These are phyloP conservation scores for Haplosporangium gracile DNA, from an alignment of 192 early-diverging fungal genomes.

Conservation along the genomic window DNA sequence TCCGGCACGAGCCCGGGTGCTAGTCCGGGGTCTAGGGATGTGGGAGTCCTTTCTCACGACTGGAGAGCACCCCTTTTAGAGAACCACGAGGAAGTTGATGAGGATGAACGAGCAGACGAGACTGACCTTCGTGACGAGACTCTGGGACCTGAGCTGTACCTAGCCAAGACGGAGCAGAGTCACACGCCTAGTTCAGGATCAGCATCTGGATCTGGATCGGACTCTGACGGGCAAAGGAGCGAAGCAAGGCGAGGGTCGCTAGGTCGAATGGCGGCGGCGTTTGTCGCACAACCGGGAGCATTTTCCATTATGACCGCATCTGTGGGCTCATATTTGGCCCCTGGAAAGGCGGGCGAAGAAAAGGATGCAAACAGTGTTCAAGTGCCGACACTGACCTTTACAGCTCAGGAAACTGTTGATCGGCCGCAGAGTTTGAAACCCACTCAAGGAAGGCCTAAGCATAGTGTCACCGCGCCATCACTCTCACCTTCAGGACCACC, in stretches of 20 bases:
- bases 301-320: slow-evolving; percentile 36
- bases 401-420: neutral
- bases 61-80: slow-evolving; percentile 26
- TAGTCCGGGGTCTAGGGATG: neutral
- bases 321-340: neutral
- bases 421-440: neutral
- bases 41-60: neutral
- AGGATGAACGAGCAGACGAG: slow-evolving; percentile 1
- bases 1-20: slow-evolving; percentile 9
- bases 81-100: slow-evolving; percentile 12
- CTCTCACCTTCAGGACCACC: slow-evolving; percentile 17
- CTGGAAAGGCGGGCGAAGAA: neutral
- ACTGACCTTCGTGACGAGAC: neutral
- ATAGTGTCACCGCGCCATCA: no score
- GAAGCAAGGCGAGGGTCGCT: slow-evolving; percentile 18
- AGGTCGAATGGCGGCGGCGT: slow-evolving; percentile 47
- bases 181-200: neutral
- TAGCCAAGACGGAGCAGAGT: neutral
- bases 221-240: neutral
- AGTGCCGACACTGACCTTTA: slow-evolving; percentile 1
- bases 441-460: neutral
- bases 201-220: neutral
- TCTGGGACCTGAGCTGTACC: slow-evolving; percentile 13
- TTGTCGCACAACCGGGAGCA: slow-evolving; percentile 40
- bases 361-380: neutral